Conservation (phyloP, 2,329 filamentous ascomycete genomes). For the Zalaria sp. region DNA sequence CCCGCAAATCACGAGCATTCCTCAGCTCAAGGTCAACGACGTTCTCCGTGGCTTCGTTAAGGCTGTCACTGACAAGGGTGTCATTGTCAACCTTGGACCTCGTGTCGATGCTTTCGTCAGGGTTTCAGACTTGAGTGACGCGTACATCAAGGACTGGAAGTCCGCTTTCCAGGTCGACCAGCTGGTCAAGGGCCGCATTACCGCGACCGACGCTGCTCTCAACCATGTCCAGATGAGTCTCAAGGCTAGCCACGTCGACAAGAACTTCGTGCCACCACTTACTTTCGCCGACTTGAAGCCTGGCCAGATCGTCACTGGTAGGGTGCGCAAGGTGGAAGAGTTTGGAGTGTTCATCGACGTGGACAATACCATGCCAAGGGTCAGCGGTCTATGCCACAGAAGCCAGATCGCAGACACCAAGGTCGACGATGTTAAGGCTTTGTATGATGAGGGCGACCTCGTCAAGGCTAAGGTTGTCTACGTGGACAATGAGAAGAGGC, state of each 20-base stretch:
- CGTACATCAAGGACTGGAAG: constrained; percentile 93
- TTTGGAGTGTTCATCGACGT: constrained; percentile 91
- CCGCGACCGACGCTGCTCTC: constrained; percentile 51
- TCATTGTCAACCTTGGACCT: constrained; percentile 75
- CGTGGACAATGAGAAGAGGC: constrained; percentile 59
- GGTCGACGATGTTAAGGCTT: constrained; percentile 70
- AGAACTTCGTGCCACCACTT: constrained; percentile 60
- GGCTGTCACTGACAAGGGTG: constrained; percentile 73
- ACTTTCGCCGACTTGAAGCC: constrained; percentile 62
- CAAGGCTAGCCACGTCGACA: constrained; percentile 71
- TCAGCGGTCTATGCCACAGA: constrained; percentile 86
- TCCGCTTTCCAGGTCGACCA: constrained; percentile 76
- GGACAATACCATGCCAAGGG: constrained; percentile 63
- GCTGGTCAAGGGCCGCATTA: constrained; percentile 75
- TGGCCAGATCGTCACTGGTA: constrained; percentile 76
- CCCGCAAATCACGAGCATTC: constrained; percentile 55
- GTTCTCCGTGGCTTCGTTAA: constrained; percentile 85
- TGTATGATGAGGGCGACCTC: constrained; percentile 81
- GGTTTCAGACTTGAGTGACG: constrained; percentile 78
- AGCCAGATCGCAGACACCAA: constrained; percentile 79
- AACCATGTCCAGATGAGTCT: constrained; percentile 74
- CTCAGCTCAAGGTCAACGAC: constrained; percentile 63
- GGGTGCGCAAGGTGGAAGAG: constrained; percentile 83
- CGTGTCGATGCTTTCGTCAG: constrained; percentile 71
- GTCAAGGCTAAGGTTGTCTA: constrained; percentile 85